Evolutionary conservation across 2,329 filamentous ascomycete species (phyloP).

Genomic region (Salinomyces thailandicus): DNA sequence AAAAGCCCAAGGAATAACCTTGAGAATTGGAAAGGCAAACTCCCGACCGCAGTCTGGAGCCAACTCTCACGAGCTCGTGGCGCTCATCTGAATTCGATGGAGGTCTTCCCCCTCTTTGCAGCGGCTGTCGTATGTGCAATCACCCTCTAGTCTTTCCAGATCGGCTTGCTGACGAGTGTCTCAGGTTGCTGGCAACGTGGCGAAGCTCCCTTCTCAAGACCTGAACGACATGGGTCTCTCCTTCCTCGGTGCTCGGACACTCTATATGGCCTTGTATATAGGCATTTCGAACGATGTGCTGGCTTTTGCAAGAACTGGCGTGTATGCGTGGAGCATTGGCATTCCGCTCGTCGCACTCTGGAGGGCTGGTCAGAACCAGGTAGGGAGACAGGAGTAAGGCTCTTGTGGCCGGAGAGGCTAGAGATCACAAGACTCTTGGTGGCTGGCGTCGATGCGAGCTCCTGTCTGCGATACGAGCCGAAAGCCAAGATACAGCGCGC

Average conservation of each 20-base stretch:
- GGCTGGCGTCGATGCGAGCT: too few species aligned
- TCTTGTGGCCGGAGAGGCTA: too few species aligned
- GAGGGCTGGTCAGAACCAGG: conserved; percentile 10
- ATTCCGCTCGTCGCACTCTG: conserved; percentile 17
- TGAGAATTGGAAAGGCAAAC: conserved; percentile 16
- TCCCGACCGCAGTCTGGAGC: conserved; percentile 15
- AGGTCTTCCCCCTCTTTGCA: conserved; percentile 32
- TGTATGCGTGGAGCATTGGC: conserved; percentile 18
- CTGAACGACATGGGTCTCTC: conserved; percentile 13
- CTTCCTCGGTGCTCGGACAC: conserved; percentile 13
- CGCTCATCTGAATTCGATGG: conserved; percentile 39
- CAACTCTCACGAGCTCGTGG: conserved; percentile 16
- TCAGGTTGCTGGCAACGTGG: conserved; percentile 15
- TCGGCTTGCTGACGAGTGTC: too few species aligned
- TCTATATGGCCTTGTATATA: conserved; percentile 17
- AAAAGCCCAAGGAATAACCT: conserved; percentile 18
- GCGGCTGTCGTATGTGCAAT: conserved; percentile 28
- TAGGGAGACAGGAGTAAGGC: background rate
- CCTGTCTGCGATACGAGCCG: too few species aligned
- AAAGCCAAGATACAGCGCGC: too few species aligned
- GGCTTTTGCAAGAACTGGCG: conserved; percentile 15
- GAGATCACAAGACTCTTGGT: too few species aligned
- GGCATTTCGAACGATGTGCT: conserved; percentile 13
- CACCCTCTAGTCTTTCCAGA: too few species aligned
- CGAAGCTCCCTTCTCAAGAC: conserved; percentile 13